phyloP scores from a whole-genome alignment of 116 monocot genomes.

The Phalaenopsis hybrid region DNA sequence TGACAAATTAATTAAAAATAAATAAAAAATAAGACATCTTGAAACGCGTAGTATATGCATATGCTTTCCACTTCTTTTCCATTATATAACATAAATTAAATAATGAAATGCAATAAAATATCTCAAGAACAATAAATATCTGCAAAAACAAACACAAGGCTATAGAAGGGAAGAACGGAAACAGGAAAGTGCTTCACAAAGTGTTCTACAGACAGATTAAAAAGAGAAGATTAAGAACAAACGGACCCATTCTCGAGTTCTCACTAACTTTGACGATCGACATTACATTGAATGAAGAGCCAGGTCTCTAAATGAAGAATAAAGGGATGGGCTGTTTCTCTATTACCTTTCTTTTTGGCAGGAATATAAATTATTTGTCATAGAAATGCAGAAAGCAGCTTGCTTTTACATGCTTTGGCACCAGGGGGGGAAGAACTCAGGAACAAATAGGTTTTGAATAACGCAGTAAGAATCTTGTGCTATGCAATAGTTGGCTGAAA shows the following conservation, averaged over 20 bases:
- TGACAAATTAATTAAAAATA: too few species aligned
- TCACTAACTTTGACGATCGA: neutral
- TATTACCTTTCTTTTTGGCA: neutral
- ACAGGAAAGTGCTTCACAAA: neutral
- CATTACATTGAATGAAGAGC: neutral
- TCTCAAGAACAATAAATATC: neutral
- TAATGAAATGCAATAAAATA: conserved; percentile 1
- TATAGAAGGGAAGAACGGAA: neutral
- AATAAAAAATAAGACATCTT: too few species aligned
- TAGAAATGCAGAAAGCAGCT: neutral
- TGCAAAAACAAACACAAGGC: neutral
- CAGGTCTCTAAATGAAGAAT: neutral
- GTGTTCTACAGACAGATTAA: neutral
- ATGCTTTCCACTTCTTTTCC: too few species aligned
- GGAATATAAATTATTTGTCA: neutral
- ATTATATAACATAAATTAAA: neutral
- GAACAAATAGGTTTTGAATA: neutral
- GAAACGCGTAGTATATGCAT: too few species aligned
- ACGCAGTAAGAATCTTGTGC: neutral
- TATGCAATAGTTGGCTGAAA: neutral
- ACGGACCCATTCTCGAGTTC: neutral
- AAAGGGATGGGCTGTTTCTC: neutral
- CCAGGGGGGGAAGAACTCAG: neutral
- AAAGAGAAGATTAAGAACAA: neutral
- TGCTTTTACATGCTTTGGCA: neutral